Evolutionary conservation across 2,329 filamentous ascomycete genomes (phyloP).

Genomic region (Fusarium setosum): DNA sequence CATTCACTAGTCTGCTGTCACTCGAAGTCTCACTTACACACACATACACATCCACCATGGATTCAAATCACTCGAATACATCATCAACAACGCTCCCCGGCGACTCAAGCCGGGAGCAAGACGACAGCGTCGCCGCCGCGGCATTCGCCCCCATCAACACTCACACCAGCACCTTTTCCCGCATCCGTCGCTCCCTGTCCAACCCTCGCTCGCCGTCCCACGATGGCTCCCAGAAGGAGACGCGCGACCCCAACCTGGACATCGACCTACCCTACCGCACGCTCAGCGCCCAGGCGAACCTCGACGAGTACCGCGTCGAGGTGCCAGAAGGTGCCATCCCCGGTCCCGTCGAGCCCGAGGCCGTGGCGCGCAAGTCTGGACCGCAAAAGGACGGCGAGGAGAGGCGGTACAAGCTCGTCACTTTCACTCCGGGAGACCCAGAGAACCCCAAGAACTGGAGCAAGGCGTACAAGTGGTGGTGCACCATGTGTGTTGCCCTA

Average conservation of each 20-base stretch:
- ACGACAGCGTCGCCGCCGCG: constrained; percentile 1
- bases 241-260: constrained; percentile 55
- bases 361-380: constrained; percentile 34
- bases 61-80: constrained; percentile 23
- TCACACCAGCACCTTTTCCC: constrained; percentile 24
- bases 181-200: constrained; percentile 40
- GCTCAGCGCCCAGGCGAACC: constrained; percentile 68
- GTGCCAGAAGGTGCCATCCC: constrained; percentile 71
- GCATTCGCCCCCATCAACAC: constrained; percentile 41
- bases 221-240: constrained; percentile 47
- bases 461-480: constrained; percentile 83
- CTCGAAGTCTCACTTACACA: neutral
- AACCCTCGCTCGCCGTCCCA: constrained; percentile 14
- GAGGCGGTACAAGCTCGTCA: constrained; percentile 63
- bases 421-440: constrained; percentile 76
- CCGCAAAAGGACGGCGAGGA: constrained; percentile 33
- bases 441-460: constrained; percentile 90
- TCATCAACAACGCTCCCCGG: constrained; percentile 34
- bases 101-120: constrained; percentile 8
- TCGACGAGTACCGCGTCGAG: constrained; percentile 76
- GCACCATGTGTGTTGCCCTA: constrained; percentile 84
- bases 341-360: constrained; percentile 47
- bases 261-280: constrained; percentile 74
- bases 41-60: constrained; percentile 10
- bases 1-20: neutral